phyloP scores from a whole-genome alignment of 2,329 filamentous ascomycete species.

The Alternaria atra region DNA sequence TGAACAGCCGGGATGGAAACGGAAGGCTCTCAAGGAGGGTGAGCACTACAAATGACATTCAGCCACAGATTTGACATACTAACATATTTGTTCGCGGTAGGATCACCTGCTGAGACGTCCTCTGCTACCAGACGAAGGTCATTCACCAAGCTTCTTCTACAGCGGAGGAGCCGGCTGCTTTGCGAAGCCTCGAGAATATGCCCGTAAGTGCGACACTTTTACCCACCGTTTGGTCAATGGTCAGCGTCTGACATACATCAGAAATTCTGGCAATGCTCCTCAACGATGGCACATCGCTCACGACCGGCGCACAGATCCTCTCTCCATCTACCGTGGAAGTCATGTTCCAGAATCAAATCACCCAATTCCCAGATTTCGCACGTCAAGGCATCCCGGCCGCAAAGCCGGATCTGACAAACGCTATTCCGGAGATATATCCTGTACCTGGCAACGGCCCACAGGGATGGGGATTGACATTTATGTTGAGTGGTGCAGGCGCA shows the following conservation, averaged over 20 bases:
- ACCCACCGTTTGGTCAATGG: neutral
- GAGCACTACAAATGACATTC: neutral
- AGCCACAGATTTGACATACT: neutral
- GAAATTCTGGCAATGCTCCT: neutral
- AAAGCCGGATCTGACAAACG: slow-evolving; percentile 1
- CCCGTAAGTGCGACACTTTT: neutral
- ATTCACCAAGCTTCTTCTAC: neutral
- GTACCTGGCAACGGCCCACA: slow-evolving; percentile 2
- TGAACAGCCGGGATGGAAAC: neutral
- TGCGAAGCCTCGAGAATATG: neutral
- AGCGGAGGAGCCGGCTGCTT: neutral
- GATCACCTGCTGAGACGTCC: neutral
- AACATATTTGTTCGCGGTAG: neutral
- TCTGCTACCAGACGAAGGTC: neutral
- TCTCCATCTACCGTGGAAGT: neutral
- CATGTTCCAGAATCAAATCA: slow-evolving; percentile 7
- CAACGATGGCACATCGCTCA: neutral
- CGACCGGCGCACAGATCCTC: neutral
- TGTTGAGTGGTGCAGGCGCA: neutral
- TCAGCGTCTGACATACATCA: neutral
- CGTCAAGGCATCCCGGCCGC: slow-evolving; percentile 1
- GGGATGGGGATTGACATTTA: slow-evolving; percentile 6
- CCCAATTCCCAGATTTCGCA: neutral
- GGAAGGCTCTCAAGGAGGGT: neutral
- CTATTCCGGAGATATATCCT: slow-evolving; percentile 5